Base-by-base conservation (phyloP, 768 basidiomycete species). In the Glaciozyma martinii region DNA sequence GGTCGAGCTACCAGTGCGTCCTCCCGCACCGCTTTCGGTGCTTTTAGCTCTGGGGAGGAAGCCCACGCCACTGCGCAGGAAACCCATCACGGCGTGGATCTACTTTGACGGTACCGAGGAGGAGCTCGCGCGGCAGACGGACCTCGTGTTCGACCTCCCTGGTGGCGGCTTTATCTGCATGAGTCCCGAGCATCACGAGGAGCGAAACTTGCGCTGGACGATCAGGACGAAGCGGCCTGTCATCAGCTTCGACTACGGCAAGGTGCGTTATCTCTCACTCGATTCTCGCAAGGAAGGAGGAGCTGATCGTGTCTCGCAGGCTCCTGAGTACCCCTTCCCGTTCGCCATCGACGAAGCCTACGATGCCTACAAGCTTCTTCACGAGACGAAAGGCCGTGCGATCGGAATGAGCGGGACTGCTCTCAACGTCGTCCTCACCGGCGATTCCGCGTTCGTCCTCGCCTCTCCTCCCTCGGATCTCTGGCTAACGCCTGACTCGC, bases 141-240 rank as follows among this genome's bases (percentile, higher is more conserved):
- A 98, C 71, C 79, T 98, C 29, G 86, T 97, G 46, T 79, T 97
- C 32, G 95, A 98, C 74, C 85, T 89, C 62, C 94, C 95, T 19
- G 95, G 95, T 7, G 95, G 95, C 9, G 95, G 95, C 0, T 99
- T 97, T 76, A 86, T 98, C 57, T 88, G 90, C 29, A 95, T 98
- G 92, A 83, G 82, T 8, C 95, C 95, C 3, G 87, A 90, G 72
- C 92, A 97, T 76, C 95, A 99, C 70, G 94, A 95, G 77, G 94
- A 98, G 75, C 82, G 95, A 19, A 80, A 97, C 62, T 80, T 89
- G 59, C 81, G 82, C 71, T 98, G 95, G 94, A 88, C 92, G 5
- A 78, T 83, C 40, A 80, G 80, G 56, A 90, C 89, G 0, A 82
- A 86, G 18, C 85, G 84, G 73, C 88, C 89, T 19, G 83, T 97